Percentiles rank a stretch among this genome's conserved stretches.
phyloP scores from a whole-genome alignment of 257 asterid species.

The Ehretia macrophylla region DNA sequence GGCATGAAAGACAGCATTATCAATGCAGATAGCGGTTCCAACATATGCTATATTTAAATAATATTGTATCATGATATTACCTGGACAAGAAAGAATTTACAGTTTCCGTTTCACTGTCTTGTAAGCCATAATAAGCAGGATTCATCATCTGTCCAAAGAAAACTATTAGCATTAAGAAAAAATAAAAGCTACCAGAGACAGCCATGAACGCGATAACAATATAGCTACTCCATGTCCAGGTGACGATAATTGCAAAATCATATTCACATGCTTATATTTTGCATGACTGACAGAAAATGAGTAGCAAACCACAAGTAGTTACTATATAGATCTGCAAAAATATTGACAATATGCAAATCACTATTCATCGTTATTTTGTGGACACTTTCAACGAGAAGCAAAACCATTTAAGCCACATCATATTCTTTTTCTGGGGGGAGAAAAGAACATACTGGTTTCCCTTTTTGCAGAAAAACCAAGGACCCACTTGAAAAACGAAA shows the following conservation, averaged over 20 bases:
- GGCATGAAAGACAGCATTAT: constrained; percentile 11
- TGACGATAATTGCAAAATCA: background rate
- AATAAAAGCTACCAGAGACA: background rate
- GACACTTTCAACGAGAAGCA: too few species aligned
- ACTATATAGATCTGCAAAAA: background rate
- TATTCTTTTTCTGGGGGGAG: too few species aligned
- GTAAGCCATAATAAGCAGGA: constrained; percentile 92
- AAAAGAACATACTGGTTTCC: background rate
- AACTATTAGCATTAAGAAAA: background rate
- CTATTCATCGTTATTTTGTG: background rate
- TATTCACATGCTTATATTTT: background rate
- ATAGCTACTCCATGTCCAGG: background rate
- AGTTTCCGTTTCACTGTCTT: constrained; percentile 71
- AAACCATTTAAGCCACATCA: too few species aligned
- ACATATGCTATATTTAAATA: constrained; percentile 8
- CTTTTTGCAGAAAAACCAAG: background rate
- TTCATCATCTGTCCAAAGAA: constrained; percentile 60
- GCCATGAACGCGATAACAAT: background rate
- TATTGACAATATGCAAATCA: background rate
- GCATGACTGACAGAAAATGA: background rate
- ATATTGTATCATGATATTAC: constrained; percentile 31
- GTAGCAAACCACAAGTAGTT: too few species aligned
- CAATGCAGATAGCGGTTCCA: constrained; percentile 8
- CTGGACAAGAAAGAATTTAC: constrained; percentile 87
- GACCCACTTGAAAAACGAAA: background rate